Conservation (phyloP, 257 asterid genomes). For the Primulina tabacum region DNA sequence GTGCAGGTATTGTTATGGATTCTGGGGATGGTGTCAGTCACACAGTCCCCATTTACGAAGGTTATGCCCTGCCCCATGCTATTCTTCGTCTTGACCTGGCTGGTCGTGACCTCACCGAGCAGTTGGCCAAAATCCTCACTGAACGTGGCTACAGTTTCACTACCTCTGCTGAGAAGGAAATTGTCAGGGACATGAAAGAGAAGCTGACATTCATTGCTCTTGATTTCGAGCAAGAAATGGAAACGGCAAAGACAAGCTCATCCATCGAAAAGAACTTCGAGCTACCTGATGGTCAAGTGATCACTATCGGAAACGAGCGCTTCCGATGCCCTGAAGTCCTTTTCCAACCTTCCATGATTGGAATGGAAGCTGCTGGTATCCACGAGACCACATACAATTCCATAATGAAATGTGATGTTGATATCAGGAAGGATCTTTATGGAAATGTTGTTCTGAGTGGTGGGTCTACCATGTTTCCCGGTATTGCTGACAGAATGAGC, state of each 20-base stretch:
- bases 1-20: conserved; percentile 37
- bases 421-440: conserved; percentile 37
- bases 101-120: conserved; percentile 36
- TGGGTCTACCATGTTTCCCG: conserved; percentile 33
- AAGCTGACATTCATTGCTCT: conserved; percentile 35
- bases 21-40: conserved; percentile 44
- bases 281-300: conserved; percentile 37
- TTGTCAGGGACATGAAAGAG: conserved; percentile 41
- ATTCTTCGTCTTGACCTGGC: conserved; percentile 39
- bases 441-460: conserved; percentile 38
- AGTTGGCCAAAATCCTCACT: conserved; percentile 30
- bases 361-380: conserved; percentile 39
- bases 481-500: conserved; percentile 38
- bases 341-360: conserved; percentile 41
- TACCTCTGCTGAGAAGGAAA: conserved; percentile 39
- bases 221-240: conserved; percentile 37
- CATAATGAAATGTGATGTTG: conserved; percentile 39
- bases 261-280: conserved; percentile 33
- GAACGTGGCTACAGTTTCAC: conserved; percentile 36
- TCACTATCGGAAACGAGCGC: conserved; percentile 38
- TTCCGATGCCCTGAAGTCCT: conserved; percentile 42
- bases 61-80: conserved; percentile 36
- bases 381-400: conserved; percentile 37
- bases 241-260: conserved; percentile 33
- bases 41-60: conserved; percentile 36